Evolutionary conservation across 305 asterid genomes (phyloP).

Genomic region (Ruellia speciosa): DNA sequence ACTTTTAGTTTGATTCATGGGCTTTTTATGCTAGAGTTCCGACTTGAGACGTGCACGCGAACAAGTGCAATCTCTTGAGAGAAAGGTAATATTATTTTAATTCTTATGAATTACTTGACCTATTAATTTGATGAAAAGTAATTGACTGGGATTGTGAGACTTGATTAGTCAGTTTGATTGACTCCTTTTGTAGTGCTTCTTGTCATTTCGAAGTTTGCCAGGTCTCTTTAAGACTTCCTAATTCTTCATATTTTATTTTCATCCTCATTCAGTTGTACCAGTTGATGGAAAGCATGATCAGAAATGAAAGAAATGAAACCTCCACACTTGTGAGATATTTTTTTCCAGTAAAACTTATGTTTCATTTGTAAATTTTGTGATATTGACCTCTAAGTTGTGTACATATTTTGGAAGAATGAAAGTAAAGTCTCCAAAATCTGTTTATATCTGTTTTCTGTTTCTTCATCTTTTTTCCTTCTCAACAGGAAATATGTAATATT

Average conservation of each 20-base stretch:
- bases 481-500: slow-evolving; percentile 63
- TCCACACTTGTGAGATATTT: slow-evolving; percentile 45
- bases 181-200: not conserved
- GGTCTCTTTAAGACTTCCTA: slow-evolving; percentile 16
- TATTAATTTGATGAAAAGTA: slow-evolving; percentile 6
- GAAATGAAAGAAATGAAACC: slow-evolving; percentile 54
- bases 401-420: slow-evolving; percentile 4
- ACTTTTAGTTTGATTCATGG: slow-evolving; percentile 19
- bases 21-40: slow-evolving; percentile 55
- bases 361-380: slow-evolving; percentile 4
- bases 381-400: slow-evolving; percentile 16
- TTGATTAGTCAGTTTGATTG: slow-evolving; percentile 13
- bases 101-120: not conserved
- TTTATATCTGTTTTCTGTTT: slow-evolving; percentile 1
- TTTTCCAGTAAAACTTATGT: slow-evolving; percentile 1
- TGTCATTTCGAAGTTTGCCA: slow-evolving; percentile 13
- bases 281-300: slow-evolving; percentile 70
- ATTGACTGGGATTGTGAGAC: slow-evolving; percentile 13
- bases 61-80: slow-evolving; percentile 65
- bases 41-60: slow-evolving; percentile 69
- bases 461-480: slow-evolving; percentile 5
- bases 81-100: slow-evolving; percentile 45
- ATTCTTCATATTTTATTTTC: slow-evolving; percentile 19
- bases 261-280: slow-evolving; percentile 48
- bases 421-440: not conserved